Evolutionary conservation across 768 basidiomycete species (phyloP), one percentile per base, ranked within the genome.

Genomic region (Gelatoporia subvermispora): DNA sequence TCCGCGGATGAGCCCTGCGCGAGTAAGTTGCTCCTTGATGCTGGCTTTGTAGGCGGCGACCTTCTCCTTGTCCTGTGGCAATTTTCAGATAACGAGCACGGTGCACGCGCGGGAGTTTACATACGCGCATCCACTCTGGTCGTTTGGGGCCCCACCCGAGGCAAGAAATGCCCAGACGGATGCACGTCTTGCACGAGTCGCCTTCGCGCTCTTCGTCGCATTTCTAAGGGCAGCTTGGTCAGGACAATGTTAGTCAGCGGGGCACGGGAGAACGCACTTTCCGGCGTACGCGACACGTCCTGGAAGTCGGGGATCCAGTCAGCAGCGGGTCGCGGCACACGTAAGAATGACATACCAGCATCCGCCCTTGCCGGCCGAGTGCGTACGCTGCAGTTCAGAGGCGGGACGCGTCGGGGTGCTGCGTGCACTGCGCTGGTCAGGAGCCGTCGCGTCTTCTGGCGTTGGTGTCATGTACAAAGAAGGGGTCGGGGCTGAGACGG

Each of bases 71-170:
- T 91, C 88, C 88, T 91, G 63, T 22, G 52, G 41, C 45, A 43
- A 42, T 28, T 21, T 17, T 18, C 20, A 41, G 24, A 28, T 22
- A 35, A 21, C 52, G 45, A 46, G 49, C 20, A 45, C 25, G 41
- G 31, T 20, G 41, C 34, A 34, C 17, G 35, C 15, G 41, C n/a
- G 22, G 17, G 48, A 3, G 45, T 40, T 46, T 28, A 72, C 78
- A 58, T 55, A 91, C 88, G 57, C 87, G 71, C 87, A 91, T 88
- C 88, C 88, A 91, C 48, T 90, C 88, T n/a, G 88, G 89, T 44
- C 89, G 78, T 60, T 78, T 85, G 8, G 82, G 72, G 3, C 89
- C 89, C 89, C 89, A 92, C 11, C 89, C 89, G 3, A 92, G 72
- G 66, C 89, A 92, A 44, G 85, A 75, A 59, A 92, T 88, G 41